These are phyloP conservation scores for Aureobasidium sp. DNA, from an alignment of 2,329 filamentous ascomycete species.

Conservation along the genomic window DNA sequence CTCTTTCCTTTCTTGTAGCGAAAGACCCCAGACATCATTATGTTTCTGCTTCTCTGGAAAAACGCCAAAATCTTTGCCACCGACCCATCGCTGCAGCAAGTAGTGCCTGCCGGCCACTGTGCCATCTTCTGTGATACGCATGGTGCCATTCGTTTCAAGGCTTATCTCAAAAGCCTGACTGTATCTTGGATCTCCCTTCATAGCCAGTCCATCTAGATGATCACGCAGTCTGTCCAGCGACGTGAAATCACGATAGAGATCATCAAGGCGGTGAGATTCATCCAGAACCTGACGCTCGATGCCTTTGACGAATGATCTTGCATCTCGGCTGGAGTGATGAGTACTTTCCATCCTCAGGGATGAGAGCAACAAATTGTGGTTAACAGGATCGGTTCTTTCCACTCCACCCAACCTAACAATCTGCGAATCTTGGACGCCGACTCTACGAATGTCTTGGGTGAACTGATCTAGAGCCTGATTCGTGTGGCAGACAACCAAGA, in stretches of 20 bases:
- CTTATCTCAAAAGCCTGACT: neutral
- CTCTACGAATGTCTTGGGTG: conserved; percentile 46
- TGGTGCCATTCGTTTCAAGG: neutral
- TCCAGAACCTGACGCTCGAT: neutral
- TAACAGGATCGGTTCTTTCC: neutral
- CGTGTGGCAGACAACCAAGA: conserved; percentile 43
- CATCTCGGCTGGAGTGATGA: neutral
- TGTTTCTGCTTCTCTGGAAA: neutral
- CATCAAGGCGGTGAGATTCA: neutral
- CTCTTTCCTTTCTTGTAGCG: neutral
- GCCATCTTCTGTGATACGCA: neutral
- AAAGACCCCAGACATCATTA: neutral
- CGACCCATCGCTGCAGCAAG: neutral
- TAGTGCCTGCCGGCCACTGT: neutral
- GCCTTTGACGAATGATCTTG: neutral
- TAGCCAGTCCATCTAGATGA: neutral
- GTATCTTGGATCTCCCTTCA: neutral
- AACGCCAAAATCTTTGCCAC: neutral
- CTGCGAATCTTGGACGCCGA: neutral
- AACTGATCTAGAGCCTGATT: conserved; percentile 51
- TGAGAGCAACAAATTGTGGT: neutral
- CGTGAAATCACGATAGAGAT: neutral
- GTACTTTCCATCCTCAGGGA: neutral
- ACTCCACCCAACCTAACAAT: neutral
- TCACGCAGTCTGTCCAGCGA: neutral